Evolutionary conservation across 441 rosid species (phyloP).

Genomic region (Daphne laureola): DNA sequence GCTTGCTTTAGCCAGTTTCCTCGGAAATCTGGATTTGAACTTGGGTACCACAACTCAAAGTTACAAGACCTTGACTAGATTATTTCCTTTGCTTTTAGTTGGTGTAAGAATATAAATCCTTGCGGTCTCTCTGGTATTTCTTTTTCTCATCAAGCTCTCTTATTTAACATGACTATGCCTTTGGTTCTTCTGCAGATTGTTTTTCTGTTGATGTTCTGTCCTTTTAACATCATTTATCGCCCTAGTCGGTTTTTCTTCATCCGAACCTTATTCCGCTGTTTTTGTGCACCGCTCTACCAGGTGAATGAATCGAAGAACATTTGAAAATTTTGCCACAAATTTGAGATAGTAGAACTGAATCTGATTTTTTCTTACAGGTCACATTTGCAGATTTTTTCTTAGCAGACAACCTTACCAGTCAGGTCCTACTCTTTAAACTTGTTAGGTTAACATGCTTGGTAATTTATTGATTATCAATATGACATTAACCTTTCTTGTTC

Average conservation of each 20-base stretch:
- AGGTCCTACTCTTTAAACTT: conserved; percentile 26
- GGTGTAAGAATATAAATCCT: conserved; percentile 30
- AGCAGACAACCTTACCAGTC: conserved; percentile 64
- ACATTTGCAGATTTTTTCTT: conserved; percentile 60
- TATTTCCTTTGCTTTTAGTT: conserved; percentile 49
- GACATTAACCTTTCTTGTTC: conserved; percentile 9
- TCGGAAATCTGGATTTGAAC: conserved; percentile 52
- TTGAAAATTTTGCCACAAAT: not conserved
- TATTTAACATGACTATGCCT: not conserved
- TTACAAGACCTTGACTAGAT: conserved; percentile 36
- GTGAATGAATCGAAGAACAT: conserved; percentile 19
- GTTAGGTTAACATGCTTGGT: not conserved
- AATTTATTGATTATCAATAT: not conserved
- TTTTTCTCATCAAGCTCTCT: not conserved
- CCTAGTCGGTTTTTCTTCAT: conserved; percentile 56
- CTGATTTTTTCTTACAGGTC: conserved; percentile 35
- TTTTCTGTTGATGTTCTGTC: conserved; percentile 41
- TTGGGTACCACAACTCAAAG: conserved; percentile 27
- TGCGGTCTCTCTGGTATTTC: conserved; percentile 5
- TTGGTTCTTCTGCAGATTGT: conserved; percentile 27
- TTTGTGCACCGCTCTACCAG: conserved; percentile 30
- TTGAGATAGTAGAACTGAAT: conserved; percentile 1
- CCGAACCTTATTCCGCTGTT: conserved; percentile 35
- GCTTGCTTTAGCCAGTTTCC: conserved; percentile 44
- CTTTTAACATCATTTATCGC: conserved; percentile 42